A percentile compares a stretch with the other conserved stretches of the same genome.
phyloP scores from a whole-genome alignment of 495 filamentous ascomycete genomes.

The Aspergillus haitiensis region DNA sequence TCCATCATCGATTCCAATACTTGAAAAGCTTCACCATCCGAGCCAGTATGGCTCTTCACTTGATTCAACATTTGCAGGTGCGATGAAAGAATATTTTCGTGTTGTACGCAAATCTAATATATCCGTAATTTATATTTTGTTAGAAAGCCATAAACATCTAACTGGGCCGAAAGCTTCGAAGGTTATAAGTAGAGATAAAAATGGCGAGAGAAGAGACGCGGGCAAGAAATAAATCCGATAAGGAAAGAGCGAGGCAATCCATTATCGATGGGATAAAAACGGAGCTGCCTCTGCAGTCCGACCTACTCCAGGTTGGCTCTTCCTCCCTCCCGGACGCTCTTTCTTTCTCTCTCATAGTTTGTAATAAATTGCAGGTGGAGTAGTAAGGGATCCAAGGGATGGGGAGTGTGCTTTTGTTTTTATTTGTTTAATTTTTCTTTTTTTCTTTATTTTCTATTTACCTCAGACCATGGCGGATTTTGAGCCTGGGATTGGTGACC shows the following conservation, averaged over 20 bases:
- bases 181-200: not conserved
- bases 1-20: conserved; percentile 39
- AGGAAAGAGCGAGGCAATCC: too few species aligned
- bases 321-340: conserved; percentile 14
- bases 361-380: not conserved
- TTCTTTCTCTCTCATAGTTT: too few species aligned
- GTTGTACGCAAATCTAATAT: conserved; percentile 37
- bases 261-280: too few species aligned
- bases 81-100: conserved; percentile 36
- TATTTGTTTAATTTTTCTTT: not conserved
- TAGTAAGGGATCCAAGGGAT: conserved; percentile 16
- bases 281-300: too few species aligned
- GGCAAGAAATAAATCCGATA: too few species aligned
- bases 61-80: conserved; percentile 38
- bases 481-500: not conserved
- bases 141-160: not conserved
- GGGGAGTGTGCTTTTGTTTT: not conserved
- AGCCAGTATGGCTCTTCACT: conserved; percentile 27
- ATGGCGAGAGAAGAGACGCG: not conserved
- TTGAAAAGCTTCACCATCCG: conserved; percentile 29
- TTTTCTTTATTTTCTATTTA: not conserved
- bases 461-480: not conserved
- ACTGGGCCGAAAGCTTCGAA: not conserved
- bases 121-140: conserved; percentile 2
- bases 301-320: too few species aligned